phyloP scores from a whole-genome alignment of 1,284 basidiomycete species.

The Trichosporon sp. region DNA sequence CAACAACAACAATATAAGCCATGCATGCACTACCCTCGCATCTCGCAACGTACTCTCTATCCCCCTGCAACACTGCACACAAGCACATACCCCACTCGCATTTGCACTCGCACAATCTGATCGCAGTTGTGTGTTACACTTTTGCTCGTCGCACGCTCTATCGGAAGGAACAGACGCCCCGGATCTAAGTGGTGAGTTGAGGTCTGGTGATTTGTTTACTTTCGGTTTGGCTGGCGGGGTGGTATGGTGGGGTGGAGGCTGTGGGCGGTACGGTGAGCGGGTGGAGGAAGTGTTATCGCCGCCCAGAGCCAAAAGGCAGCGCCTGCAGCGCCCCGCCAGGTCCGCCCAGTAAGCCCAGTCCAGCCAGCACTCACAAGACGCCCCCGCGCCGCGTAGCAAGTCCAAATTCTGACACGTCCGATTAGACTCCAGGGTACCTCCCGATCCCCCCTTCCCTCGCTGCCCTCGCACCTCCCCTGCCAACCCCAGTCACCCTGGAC shows the following conservation, averaged over 20 bases:
- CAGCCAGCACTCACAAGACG: neutral
- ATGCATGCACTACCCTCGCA: neutral
- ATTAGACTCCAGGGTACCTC: slow-evolving; percentile 19
- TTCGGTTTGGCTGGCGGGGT: neutral
- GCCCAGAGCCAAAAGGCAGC: neutral
- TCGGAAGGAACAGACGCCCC: no score
- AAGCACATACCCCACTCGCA: neutral
- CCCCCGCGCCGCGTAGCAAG: neutral
- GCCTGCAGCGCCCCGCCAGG: neutral
- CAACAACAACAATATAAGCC: slow-evolving; percentile 1
- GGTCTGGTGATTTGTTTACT: neutral
- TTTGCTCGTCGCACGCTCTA: neutral
- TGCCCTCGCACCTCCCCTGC: slow-evolving; percentile 14
- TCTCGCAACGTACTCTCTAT: neutral
- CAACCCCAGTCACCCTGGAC: slow-evolving; percentile 4
- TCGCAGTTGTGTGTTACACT: neutral
- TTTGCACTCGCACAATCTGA: neutral
- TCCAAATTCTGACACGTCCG: slow-evolving; percentile 11
- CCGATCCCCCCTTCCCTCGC: neutral
- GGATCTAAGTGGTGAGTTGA: neutral
- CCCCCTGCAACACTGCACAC: neutral
- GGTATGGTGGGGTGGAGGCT: neutral
- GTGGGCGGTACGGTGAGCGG: neutral
- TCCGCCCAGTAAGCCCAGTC: neutral
- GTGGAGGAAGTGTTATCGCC: neutral